These are phyloP conservation scores for Solanum appendiculatum DNA, from an alignment of 257 asterid genomes.

Conservation along the genomic window DNA sequence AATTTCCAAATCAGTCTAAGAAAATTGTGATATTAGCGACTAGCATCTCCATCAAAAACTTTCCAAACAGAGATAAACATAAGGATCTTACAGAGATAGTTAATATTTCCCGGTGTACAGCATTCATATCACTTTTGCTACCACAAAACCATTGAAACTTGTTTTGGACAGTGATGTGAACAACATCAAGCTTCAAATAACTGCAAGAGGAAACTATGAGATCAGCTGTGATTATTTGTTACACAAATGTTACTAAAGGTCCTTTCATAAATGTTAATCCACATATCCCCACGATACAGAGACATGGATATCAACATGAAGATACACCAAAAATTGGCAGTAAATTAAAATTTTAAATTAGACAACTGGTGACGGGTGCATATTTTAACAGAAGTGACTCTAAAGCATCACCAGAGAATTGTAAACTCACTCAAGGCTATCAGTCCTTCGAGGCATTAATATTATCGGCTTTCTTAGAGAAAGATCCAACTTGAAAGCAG, in stretches of 20 bases:
- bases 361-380: background rate
- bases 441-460: constrained; percentile 83
- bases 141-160: constrained; percentile 76
- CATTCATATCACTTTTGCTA: constrained; percentile 57
- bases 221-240: background rate
- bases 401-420: background rate
- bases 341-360: background rate
- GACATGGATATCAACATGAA: background rate
- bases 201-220: constrained; percentile 37
- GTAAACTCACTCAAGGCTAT: constrained; percentile 73
- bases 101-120: constrained; percentile 73
- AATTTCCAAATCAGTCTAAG: background rate
- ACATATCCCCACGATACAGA: background rate
- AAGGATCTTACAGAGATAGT: constrained; percentile 60
- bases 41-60: background rate
- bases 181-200: constrained; percentile 93
- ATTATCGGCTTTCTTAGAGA: constrained; percentile 92
- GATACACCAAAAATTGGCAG: background rate
- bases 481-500: constrained; percentile 81
- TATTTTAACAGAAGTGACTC: background rate
- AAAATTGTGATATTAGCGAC: background rate
- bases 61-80: background rate
- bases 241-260: background rate
- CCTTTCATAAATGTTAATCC: background rate
- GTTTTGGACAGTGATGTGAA: constrained; percentile 90